Evolutionary conservation across 2,329 filamentous ascomycete genomes (phyloP).

Genomic region (Dactylonectria estremocensis): DNA sequence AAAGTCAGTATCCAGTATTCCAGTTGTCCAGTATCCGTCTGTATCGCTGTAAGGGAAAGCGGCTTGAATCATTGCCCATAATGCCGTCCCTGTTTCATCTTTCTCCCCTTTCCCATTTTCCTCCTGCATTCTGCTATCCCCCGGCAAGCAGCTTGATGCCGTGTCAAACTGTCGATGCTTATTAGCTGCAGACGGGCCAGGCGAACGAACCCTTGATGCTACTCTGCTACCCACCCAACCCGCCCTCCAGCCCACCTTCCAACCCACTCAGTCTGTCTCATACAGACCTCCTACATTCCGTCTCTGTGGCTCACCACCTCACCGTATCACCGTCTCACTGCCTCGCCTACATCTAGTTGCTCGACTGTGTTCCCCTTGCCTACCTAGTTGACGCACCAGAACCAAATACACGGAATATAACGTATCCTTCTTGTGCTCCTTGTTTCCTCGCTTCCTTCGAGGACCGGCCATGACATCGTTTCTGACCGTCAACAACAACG

Average conservation of each 20-base stretch:
- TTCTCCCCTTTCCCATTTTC: slow-evolving; percentile 15
- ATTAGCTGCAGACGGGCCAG: slow-evolving; percentile 9
- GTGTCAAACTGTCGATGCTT: neutral
- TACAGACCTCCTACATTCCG: slow-evolving; percentile 4
- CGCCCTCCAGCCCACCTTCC: neutral
- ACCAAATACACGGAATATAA: neutral
- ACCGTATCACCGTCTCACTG: neutral
- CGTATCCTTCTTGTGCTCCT: too few species aligned
- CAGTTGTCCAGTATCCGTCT: neutral
- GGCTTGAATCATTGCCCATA: neutral
- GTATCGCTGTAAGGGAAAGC: slow-evolving; percentile 25
- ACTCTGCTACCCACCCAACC: neutral
- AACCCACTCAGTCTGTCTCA: slow-evolving; percentile 17
- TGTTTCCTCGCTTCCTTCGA: slow-evolving; percentile 1
- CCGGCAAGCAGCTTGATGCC: neutral
- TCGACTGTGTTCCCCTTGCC: too few species aligned
- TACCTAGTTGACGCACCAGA: neutral
- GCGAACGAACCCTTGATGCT: slow-evolving; percentile 15
- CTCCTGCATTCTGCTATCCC: slow-evolving; percentile 2
- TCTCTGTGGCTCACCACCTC: neutral
- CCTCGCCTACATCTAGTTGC: neutral
- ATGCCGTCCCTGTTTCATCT: slow-evolving; percentile 21
- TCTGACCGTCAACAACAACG: slow-evolving; percentile 73
- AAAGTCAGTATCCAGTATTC: too few species aligned
- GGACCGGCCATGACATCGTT: slow-evolving; percentile 69